Evolutionary conservation across 257 asterid genomes (phyloP).

Genomic region (Paraleonurus japonicus): DNA sequence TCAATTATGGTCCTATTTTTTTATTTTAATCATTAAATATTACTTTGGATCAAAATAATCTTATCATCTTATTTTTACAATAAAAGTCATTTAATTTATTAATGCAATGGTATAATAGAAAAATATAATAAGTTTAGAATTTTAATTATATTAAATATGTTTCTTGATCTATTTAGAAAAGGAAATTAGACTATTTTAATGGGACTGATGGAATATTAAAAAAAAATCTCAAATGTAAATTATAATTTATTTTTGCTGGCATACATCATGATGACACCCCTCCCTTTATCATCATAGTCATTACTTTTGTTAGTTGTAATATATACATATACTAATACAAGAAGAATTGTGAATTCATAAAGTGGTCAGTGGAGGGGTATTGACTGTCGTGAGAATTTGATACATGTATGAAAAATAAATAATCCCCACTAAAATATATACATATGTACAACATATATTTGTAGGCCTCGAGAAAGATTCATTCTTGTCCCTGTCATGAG

Average conservation of each 20-base stretch:
- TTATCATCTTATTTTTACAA: too few species aligned
- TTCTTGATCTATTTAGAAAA: too few species aligned
- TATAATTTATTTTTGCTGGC: background rate
- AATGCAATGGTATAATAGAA: too few species aligned
- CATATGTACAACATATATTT: constrained; percentile 22
- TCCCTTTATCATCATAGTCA: constrained; percentile 16
- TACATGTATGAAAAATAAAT: background rate
- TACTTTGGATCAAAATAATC: too few species aligned
- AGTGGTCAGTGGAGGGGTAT: constrained; percentile 27
- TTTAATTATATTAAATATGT: too few species aligned
- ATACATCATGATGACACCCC: constrained; percentile 8
- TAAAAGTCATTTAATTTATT: too few species aligned
- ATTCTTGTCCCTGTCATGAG: constrained; percentile 38
- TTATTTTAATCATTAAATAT: too few species aligned
- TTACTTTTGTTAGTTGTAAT: constrained; percentile 25
- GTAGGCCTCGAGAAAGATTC: constrained; percentile 59
- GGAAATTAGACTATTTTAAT: too few species aligned
- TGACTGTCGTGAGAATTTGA: constrained; percentile 27
- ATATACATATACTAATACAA: background rate
- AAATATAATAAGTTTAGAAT: too few species aligned
- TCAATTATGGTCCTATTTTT: too few species aligned
- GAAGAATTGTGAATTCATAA: constrained; percentile 16
- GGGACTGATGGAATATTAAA: too few species aligned
- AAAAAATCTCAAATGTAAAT: too few species aligned
- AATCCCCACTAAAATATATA: background rate